Base-by-base conservation (phyloP, 495 filamentous ascomycete genomes). In the Halenospora varia region DNA sequence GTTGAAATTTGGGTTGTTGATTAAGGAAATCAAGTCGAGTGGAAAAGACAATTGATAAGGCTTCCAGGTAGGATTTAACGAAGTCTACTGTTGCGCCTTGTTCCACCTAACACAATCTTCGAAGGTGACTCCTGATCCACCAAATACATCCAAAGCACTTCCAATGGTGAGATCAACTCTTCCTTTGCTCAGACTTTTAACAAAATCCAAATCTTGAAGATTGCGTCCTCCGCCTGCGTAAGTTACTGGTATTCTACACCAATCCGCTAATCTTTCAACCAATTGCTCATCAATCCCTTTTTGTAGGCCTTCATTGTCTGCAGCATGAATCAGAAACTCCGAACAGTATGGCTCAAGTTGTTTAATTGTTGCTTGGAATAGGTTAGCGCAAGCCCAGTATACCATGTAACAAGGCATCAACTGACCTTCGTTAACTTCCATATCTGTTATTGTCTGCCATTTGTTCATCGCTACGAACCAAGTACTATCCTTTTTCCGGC, bases 391-490 rank as follows among this genome's bases (percentile, higher is more conserved):
- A 13, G 29, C 29, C 22, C n/a, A n/a, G n/a, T 25, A 10, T 25
- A 23, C 15, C 0, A 25, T 1, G 15, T 49, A 10, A 8, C 15
- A 45, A 42, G 17, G 11, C 10, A n/a, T 29, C 2, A 26, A 25
- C 77, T 50, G 74, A 89, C 94, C 86, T 76, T 87, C 75, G 65
- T 83, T 90, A 55, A 97, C 83, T 65, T 97, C 93, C 85, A 95
- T 92, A 67, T 96, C 89, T 0, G 94, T 97, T 56, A 97, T 85
- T 2, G 89, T 93, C 75, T 97, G 93, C 94, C 94, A 98, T 71
- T 95, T 93, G 69, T 97, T 87, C 90, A 94, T 98, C 41, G 94
- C 93, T 25, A 98, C 93, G 58, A 90, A 87, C 92, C 94, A 98
- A 48, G 61, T 81, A 11, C 82, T 80, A 17, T 79, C 89, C 55